Percentiles rank a stretch among this genome's conserved stretches.
Evolutionary conservation across 306 rosid genomes (phyloP).

Genomic region (Hippophae rhamnoides): DNA sequence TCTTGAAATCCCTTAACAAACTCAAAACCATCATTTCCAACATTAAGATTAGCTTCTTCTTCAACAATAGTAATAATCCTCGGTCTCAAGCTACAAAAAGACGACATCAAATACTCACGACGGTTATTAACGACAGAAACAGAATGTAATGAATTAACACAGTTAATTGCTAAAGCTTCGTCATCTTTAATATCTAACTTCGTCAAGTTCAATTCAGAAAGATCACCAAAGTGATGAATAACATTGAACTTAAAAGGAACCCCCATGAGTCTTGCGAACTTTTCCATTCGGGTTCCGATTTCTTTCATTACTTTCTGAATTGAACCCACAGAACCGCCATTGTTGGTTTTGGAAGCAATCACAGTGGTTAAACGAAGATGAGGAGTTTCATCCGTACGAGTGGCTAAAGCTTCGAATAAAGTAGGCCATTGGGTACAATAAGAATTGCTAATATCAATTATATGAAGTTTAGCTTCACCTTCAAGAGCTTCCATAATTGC

Average conservation of each 20-base stretch:
- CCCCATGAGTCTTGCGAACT: constrained; percentile 85
- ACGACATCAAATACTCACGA: constrained; percentile 40
- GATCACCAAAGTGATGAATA: constrained; percentile 58
- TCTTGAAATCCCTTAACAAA: constrained; percentile 71
- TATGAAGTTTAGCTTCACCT: constrained; percentile 65
- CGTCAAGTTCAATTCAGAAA: constrained; percentile 43
- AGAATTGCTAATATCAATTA: constrained; percentile 72
- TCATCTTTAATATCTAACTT: constrained; percentile 47
- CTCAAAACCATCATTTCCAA: constrained; percentile 60
- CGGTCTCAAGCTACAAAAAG: constrained; percentile 47
- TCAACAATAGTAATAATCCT: constrained; percentile 68
- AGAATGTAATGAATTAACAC: constrained; percentile 56
- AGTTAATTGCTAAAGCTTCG: constrained; percentile 75
- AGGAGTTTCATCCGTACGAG: constrained; percentile 69
- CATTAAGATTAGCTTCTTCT: constrained; percentile 77
- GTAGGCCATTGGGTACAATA: constrained; percentile 99
- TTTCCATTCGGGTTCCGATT: constrained; percentile 74
- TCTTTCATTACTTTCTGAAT: constrained; percentile 67
- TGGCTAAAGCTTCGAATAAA: constrained; percentile 71
- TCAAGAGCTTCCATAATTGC: constrained; percentile 83
- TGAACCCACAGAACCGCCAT: constrained; percentile 8
- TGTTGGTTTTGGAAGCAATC: constrained; percentile 22
- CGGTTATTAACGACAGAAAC: constrained; percentile 32
- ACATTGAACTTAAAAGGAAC: constrained; percentile 81
- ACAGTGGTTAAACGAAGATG: constrained; percentile 66